Evolutionary conservation across 2,329 filamentous ascomycete genomes (phyloP).

Genomic region (Hypoxylon rubiginosum): DNA sequence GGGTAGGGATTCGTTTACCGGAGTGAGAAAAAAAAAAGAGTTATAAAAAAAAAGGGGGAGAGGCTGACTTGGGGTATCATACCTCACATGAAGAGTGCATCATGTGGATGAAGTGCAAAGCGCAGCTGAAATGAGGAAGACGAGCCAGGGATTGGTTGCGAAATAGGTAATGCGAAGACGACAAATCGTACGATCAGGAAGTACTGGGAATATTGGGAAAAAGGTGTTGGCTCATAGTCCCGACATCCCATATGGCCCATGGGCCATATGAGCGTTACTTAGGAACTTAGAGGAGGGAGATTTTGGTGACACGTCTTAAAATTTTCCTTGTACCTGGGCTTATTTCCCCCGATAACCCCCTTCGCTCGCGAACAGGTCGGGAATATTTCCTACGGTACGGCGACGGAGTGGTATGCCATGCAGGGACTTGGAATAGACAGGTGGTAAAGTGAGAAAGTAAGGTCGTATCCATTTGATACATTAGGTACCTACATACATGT

Average conservation of each 20-base stretch:
- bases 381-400: slow-evolving; percentile 24
- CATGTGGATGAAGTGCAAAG: slow-evolving; percentile 34
- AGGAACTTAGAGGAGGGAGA: background rate
- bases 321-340: slow-evolving; percentile 9
- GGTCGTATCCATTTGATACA: slow-evolving; percentile 25
- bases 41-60: background rate
- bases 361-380: slow-evolving; percentile 23
- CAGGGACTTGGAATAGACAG: slow-evolving; percentile 34
- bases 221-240: slow-evolving; percentile 9
- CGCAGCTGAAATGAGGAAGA: slow-evolving; percentile 25
- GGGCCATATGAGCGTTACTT: too few relatives aligned
- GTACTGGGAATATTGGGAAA: slow-evolving; percentile 2
- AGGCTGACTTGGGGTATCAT: slow-evolving; percentile 24
- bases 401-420: slow-evolving; percentile 32
- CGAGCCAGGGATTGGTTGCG: slow-evolving; percentile 13
- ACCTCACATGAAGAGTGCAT: slow-evolving; percentile 39
- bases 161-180: slow-evolving; percentile 12
- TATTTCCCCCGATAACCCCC: slow-evolving; percentile 1
- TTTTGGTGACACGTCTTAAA: slow-evolving; percentile 33
- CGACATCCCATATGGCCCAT: slow-evolving; percentile 31
- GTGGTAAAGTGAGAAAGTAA: slow-evolving; percentile 21
- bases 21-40: slow-evolving; percentile 9
- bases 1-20: slow-evolving; percentile 26
- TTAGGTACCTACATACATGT: too few relatives aligned
- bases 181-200: slow-evolving; percentile 30